These are phyloP conservation scores for Aspergillus versicolor DNA, from an alignment of 2,329 filamentous ascomycete genomes.

Conservation along the genomic window DNA sequence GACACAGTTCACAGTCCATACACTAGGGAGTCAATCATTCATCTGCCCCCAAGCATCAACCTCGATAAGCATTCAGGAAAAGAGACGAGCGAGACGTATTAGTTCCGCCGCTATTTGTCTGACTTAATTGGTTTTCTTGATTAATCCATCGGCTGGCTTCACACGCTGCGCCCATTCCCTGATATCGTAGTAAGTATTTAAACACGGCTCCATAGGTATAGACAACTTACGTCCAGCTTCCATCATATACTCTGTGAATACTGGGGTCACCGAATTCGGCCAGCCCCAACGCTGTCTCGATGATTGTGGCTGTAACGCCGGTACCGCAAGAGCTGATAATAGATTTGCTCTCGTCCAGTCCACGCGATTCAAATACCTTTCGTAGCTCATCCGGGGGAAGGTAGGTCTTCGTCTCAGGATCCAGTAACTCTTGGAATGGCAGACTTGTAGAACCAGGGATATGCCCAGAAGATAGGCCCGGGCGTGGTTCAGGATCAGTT, in stretches of 20 bases:
- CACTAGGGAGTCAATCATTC: background rate
- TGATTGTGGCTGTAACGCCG: constrained; percentile 86
- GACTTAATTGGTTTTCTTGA: constrained; percentile 36
- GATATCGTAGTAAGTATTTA: constrained; percentile 5
- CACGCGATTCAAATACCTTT: constrained; percentile 74
- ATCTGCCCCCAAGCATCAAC: background rate
- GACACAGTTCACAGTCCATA: background rate
- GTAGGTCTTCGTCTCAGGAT: constrained; percentile 78
- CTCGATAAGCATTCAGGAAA: background rate
- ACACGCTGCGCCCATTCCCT: constrained; percentile 55
- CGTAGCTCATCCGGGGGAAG: constrained; percentile 69
- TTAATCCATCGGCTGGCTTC: constrained; percentile 45
- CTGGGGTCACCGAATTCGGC: constrained; percentile 70
- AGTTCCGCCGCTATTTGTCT: background rate
- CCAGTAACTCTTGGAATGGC: constrained; percentile 75
- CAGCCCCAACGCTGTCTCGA: constrained; percentile 81
- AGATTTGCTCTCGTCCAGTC: constrained; percentile 74
- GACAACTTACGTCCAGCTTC: constrained; percentile 87
- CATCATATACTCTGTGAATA: constrained; percentile 81
- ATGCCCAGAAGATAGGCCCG: constrained; percentile 84
- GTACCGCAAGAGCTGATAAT: constrained; percentile 90
- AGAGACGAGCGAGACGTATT: background rate
- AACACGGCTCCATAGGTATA: background rate
- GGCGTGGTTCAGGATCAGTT: constrained; percentile 78
- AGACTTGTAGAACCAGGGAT: constrained; percentile 85